A percentile compares a stretch with the other conserved stretches of the same genome.
These are phyloP conservation scores for Stemphylium vesicarium DNA, from an alignment of 2,329 filamentous ascomycete genomes.

Conservation along the genomic window DNA sequence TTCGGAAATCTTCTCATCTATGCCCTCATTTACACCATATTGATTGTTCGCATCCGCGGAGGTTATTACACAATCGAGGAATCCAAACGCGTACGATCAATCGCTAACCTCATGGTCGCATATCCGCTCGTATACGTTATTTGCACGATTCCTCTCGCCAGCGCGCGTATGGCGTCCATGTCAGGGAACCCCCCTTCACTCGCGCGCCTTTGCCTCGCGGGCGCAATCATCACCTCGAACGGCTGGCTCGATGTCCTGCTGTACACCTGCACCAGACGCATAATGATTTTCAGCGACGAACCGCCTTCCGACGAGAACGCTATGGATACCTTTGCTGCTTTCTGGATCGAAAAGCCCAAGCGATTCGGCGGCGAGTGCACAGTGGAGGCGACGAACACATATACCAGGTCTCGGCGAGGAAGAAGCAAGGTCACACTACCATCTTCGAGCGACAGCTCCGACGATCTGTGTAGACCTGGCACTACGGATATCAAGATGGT, in stretches of 20 bases:
- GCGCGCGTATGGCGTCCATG: slow-evolving; percentile 69
- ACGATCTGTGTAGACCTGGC: slow-evolving; percentile 32
- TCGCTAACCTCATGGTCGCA: slow-evolving; percentile 66
- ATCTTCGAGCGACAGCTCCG: slow-evolving; percentile 28
- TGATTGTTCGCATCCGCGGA: slow-evolving; percentile 46
- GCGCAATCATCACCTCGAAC: slow-evolving; percentile 64
- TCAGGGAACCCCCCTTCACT: slow-evolving; percentile 55
- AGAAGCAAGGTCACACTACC: slow-evolving; percentile 26
- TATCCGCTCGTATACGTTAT: slow-evolving; percentile 73
- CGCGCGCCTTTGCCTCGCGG: slow-evolving; percentile 59
- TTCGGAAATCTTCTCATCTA: slow-evolving; percentile 61
- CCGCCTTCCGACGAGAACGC: slow-evolving; percentile 45
- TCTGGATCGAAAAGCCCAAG: slow-evolving; percentile 40
- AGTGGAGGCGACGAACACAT: slow-evolving; percentile 42
- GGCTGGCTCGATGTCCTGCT: slow-evolving; percentile 65
- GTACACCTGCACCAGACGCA: slow-evolving; percentile 64
- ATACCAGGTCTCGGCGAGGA: slow-evolving; percentile 10
- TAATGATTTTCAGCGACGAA: slow-evolving; percentile 61
- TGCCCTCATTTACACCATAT: slow-evolving; percentile 50
- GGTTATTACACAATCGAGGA: slow-evolving; percentile 46
- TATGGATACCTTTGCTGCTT: slow-evolving; percentile 46
- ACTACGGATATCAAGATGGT: slow-evolving; percentile 45
- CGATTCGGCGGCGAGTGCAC: slow-evolving; percentile 56
- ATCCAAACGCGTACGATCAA: slow-evolving; percentile 46
- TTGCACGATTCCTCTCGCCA: slow-evolving; percentile 71